Percentiles rank a stretch among this genome's conserved stretches.
phyloP scores from a whole-genome alignment of 2,329 filamentous ascomycete genomes.

The Monosporascus sp. region DNA sequence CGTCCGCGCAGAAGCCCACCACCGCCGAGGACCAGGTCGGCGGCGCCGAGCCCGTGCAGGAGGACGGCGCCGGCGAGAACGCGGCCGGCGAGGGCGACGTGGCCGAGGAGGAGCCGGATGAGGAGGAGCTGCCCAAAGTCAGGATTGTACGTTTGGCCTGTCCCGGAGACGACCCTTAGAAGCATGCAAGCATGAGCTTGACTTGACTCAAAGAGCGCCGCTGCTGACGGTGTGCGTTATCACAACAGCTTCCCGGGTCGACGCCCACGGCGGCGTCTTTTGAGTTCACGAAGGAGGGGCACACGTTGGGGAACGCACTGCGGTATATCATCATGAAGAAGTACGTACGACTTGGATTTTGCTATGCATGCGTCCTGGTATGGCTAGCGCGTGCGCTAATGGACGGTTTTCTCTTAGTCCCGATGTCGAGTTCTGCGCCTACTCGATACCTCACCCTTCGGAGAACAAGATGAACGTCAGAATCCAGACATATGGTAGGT shows the following conservation, averaged over 20 bases:
- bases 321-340: conserved; percentile 99
- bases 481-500: conserved; percentile 91
- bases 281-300: conserved; percentile 88
- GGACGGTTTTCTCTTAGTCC: conserved; percentile 53
- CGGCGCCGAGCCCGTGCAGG: conserved; percentile 26
- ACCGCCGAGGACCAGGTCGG: conserved; percentile 43
- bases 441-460: conserved; percentile 94
- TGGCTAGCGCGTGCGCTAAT: conserved; percentile 1
- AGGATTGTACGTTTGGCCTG: conserved; percentile 47
- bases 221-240: neutral
- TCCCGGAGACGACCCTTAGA: conserved; percentile 2
- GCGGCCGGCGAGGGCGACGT: conserved; percentile 30
- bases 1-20: conserved; percentile 23
- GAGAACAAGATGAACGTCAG: conserved; percentile 95
- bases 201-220: neutral
- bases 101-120: conserved; percentile 39
- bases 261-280: conserved; percentile 88
- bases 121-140: conserved; percentile 52
- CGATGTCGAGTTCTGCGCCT: conserved; percentile 95
- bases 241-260: conserved; percentile 69
- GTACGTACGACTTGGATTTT: conserved; percentile 46
- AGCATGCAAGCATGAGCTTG: neutral
- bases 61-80: conserved; percentile 22
- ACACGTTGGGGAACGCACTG: conserved; percentile 91
- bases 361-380: neutral